Evolutionary conservation across 2,329 filamentous ascomycete species (phyloP).

Genomic region (Thelonectria discophora): DNA sequence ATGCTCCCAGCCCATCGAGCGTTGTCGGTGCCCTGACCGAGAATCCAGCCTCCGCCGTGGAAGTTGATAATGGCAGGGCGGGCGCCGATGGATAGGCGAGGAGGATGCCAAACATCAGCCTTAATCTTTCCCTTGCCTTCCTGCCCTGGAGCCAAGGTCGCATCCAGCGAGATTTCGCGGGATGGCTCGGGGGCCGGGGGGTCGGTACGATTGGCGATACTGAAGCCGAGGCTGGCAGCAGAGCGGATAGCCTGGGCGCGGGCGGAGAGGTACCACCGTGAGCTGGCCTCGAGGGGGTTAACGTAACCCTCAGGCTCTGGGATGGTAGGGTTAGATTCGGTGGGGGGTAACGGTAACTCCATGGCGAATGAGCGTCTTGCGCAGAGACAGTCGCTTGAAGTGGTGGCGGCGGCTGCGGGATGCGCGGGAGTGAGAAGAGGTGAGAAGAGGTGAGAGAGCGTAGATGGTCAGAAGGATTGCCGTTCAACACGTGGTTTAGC

Average conservation of each 20-base stretch:
- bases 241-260: constrained; percentile 55
- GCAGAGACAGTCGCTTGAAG: background rate
- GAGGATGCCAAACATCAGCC: constrained; percentile 58
- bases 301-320: constrained; percentile 51
- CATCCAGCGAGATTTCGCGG: constrained; percentile 53
- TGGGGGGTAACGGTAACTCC: constrained; percentile 40
- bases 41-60: constrained; percentile 73
- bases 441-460: constrained; percentile 13
- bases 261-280: constrained; percentile 55
- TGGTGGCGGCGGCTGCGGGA: constrained; percentile 1
- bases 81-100: constrained; percentile 44
- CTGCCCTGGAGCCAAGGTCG: constrained; percentile 49
- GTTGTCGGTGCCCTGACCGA: constrained; percentile 71
- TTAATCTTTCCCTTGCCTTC: constrained; percentile 50
- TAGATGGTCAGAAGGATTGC: constrained; percentile 12
- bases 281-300: constrained; percentile 55
- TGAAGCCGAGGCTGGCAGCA: constrained; percentile 55
- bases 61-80: constrained; percentile 70
- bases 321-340: constrained; percentile 43
- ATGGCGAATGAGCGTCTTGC: constrained; percentile 18
- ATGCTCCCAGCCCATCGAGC: constrained; percentile 67
- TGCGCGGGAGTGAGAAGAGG: constrained; percentile 1
- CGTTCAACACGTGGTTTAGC: constrained; percentile 38
- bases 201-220: constrained; percentile 53
- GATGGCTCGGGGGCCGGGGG: constrained; percentile 52